Evolutionary conservation across 208 protist genomes (phyloP), one percentile per base, ranked within the genome.

Genomic region (Leishmania turanica): DNA sequence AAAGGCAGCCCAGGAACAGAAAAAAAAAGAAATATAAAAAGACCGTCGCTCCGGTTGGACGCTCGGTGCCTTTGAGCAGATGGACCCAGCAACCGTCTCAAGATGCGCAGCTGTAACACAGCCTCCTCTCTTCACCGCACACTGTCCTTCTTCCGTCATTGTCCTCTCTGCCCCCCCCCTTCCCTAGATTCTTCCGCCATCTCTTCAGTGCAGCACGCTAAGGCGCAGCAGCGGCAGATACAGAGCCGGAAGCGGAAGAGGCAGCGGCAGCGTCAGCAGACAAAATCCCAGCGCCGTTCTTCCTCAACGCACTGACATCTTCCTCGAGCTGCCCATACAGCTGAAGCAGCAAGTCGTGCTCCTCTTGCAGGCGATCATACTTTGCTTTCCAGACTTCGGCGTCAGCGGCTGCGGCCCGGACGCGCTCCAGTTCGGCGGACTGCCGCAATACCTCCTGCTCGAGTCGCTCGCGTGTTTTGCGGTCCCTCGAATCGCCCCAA

Each of bases 261-360:
- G n/a, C 21, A 45, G 13, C 54, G 7, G 51, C 56, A 37, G 62
- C 17, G 54, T 51, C 17, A 13, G 27, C 72, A 45, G 72, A 51
- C 49, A 64, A 34, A 49, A 31, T 40, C 13, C 19, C 62, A 49
- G 74, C 40, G 5, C 27, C 45, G 19, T 68, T 83, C 47, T 45
- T 51, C 49, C 54, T 84, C 77, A 82, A 42, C 81, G 64, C 54
- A 65, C 45, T 68, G 53, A 92, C 56, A 27, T 91, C 82, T n/a
- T 97, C 91, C 83, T 93, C 89, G 64, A 93, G 66, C 80, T 97
- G 81, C 0, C 94, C 94, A 81, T 96, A 96, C 77, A 97, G 88
- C 75, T 96, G 92, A 58, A 97, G 84, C 17, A 97, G 80, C 64
- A 95, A 49, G 79, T 95, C 92, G 78, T 96, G 82, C 77, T 94